Evolutionary conservation across 441 rosid genomes (phyloP).

Genomic region (Jatropha multifida): DNA sequence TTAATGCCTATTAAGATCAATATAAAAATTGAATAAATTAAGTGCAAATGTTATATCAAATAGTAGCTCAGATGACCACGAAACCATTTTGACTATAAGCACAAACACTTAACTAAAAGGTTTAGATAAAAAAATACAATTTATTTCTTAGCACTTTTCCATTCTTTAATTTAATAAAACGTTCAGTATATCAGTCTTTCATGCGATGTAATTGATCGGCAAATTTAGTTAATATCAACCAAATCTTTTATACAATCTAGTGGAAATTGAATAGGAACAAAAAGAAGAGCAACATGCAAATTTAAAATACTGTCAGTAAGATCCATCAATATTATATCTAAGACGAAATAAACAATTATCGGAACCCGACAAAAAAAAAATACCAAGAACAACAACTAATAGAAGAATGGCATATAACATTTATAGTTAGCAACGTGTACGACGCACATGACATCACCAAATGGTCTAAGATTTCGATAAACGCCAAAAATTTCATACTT

Average conservation of each 20-base stretch:
- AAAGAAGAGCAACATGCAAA: conserved; percentile 5
- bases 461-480: not conserved
- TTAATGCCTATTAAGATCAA: too few relatives aligned
- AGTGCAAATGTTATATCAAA: not conserved
- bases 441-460: not conserved
- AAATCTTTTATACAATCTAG: conserved; percentile 5
- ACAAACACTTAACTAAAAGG: not conserved
- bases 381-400: not conserved
- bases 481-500: conserved; percentile 5
- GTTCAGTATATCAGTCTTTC: conserved; percentile 2
- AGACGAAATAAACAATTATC: conserved; percentile 12
- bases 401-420: not conserved
- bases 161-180: conserved; percentile 3
- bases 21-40: not conserved
- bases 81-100: not conserved
- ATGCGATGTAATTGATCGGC: not conserved
- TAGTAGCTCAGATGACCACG: not conserved
- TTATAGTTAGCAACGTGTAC: not conserved
- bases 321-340: conserved; percentile 7
- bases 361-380: not conserved
- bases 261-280: conserved; percentile 1
- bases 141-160: conserved; percentile 10
- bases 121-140: not conserved
- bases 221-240: not conserved
- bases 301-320: conserved; percentile 12